Percentiles rank a stretch among this genome's conserved stretches.
These are phyloP conservation scores for Ramaria sp. DNA, from an alignment of 768 basidiomycete genomes.

Conservation along the genomic window DNA sequence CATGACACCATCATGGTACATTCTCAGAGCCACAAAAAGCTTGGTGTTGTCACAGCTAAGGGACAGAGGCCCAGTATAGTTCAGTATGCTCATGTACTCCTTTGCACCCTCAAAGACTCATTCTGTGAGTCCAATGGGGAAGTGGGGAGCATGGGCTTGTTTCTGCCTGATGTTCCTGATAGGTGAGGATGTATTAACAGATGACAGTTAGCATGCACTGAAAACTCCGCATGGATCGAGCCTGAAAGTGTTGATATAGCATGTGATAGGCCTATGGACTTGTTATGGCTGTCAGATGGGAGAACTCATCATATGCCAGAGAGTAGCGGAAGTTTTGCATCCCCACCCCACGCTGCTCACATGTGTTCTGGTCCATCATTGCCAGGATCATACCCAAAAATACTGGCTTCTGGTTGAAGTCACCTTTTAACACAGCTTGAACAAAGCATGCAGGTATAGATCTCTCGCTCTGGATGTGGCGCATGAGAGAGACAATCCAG, in stretches of 20 bases:
- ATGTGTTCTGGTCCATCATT: conserved; percentile 17
- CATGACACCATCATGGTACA: conserved; percentile 16
- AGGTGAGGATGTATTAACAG: neutral
- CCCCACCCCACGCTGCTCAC: conserved; percentile 20
- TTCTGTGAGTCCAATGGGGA: neutral
- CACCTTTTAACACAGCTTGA: conserved; percentile 1
- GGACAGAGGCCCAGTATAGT: conserved; percentile 2
- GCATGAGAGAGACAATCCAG: neutral
- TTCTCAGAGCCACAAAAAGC: conserved; percentile 15
- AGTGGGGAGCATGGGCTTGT: neutral
- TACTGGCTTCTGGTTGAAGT: conserved; percentile 16
- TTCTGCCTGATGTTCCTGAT: neutral
- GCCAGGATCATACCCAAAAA: conserved; percentile 24
- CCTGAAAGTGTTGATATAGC: conserved; percentile 15
- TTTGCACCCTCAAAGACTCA: neutral
- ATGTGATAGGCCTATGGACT: conserved; percentile 20
- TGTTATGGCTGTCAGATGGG: conserved; percentile 17
- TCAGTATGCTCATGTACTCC: neutral
- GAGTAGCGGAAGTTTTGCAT: conserved; percentile 27
- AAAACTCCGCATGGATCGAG: conserved; percentile 12
- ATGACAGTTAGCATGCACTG: conserved; percentile 9
- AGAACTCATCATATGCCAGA: conserved; percentile 23
- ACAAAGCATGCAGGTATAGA: neutral
- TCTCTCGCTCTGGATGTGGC: neutral
- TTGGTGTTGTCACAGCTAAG: conserved; percentile 29